Percentiles rank a stretch among this genome's conserved stretches.
Evolutionary conservation across 805 yeast genomes (phyloP).

Genomic region (Babjeviella inositovora): DNA sequence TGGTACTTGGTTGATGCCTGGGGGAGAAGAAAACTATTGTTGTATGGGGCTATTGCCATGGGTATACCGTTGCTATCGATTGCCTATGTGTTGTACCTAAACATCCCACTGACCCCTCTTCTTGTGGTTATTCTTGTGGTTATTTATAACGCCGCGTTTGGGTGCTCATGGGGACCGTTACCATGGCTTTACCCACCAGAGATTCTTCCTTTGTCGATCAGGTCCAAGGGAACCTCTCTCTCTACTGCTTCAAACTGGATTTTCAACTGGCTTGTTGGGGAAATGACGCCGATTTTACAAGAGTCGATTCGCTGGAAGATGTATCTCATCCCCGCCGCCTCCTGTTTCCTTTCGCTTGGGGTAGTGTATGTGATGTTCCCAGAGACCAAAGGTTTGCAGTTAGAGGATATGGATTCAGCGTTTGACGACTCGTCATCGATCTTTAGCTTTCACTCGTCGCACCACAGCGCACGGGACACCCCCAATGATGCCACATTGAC

Average conservation of each 20-base stretch:
- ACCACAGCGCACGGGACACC: too few relatives aligned
- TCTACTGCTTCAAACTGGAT: slow-evolving; percentile 92
- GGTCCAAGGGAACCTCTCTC: slow-evolving; percentile 83
- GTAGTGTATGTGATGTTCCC: slow-evolving; percentile 67
- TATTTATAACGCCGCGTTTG: slow-evolving; percentile 71
- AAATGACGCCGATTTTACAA: slow-evolving; percentile 75
- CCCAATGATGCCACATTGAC: too few relatives aligned
- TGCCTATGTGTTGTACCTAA: slow-evolving; percentile 39
- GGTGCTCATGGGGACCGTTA: slow-evolving; percentile 88
- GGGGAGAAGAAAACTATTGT: slow-evolving; percentile 80
- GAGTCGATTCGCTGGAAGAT: slow-evolving; percentile 66
- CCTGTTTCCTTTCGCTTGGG: slow-evolving; percentile 59
- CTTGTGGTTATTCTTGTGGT: slow-evolving; percentile 66
- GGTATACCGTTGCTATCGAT: slow-evolving; percentile 51
- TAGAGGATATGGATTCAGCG: slow-evolving; percentile 86
- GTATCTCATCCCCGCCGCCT: slow-evolving; percentile 67
- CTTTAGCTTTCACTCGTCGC: too few relatives aligned
- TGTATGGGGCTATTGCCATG: slow-evolving; percentile 73
- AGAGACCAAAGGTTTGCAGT: slow-evolving; percentile 76
- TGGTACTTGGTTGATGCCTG: slow-evolving; percentile 84
- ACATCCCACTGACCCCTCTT: slow-evolving; percentile 58
- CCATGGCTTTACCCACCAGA: slow-evolving; percentile 86
- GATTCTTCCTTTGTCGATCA: slow-evolving; percentile 67
- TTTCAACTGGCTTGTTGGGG: slow-evolving; percentile 84
- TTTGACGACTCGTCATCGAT: too few relatives aligned